Evolutionary conservation across 2,329 filamentous ascomycete genomes (phyloP), one percentile per base, ranked within the genome.

Genomic region (Monosporascus sp.): DNA sequence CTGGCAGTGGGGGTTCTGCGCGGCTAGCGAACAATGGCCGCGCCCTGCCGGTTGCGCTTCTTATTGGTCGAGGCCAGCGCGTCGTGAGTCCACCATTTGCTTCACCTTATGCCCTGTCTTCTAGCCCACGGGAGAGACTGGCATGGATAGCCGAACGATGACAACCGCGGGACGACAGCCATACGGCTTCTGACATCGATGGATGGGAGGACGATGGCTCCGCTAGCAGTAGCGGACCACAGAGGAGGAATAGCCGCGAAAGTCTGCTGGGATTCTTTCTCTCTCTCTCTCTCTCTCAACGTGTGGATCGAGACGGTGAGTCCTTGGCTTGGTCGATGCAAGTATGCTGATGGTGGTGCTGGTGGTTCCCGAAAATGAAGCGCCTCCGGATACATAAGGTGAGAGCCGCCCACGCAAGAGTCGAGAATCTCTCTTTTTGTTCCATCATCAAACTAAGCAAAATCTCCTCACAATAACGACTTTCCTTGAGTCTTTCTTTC

Each of bases 401-500:
- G 49, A 43, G 52, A 51, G 6, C 19, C 50, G 11, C 49, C 53
- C 52, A 51, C 48, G 52, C 24, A 22, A 16, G 45, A 50, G 49
- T 50, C 37, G 44, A 45, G 31, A 37, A n/a, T 57, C 53, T 49
- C 45, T 22, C 37, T 56, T 48, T 60, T 50, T 53, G 53, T 26
- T 53, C 56, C 51, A 49, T 58, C 59, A 65, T 59, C 48, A 59
- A 54, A 41, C 1, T 49, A 61, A 55, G 37, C 55, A 55, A 50
- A 31, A 20, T 56, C 37, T 55, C 54, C 58, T 37, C 48, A 49
- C 48, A 56, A 51, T 59, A 48, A 61, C 52, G 54, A 52, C 53
- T 67, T 66, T 64, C 58, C 56, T 64, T 65, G 37, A 55, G 62
- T 66, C 61, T 63, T 66, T 63, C 52, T 58, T 58, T 60, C 56